Evolutionary conservation across 805 yeast species (phyloP).

Genomic region (Spathaspora hagerdaliae): DNA sequence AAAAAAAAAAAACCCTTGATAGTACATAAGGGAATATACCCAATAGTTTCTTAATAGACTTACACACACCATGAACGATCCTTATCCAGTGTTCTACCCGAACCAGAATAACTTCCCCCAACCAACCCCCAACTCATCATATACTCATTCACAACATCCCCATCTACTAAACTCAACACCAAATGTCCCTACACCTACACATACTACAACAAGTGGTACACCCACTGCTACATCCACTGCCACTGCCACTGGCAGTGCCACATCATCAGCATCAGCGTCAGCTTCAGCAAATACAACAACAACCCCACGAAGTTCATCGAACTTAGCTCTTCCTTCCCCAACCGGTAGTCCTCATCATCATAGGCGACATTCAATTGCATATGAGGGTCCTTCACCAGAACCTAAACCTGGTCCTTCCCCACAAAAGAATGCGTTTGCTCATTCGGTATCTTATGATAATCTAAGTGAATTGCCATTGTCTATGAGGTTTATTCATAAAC

Average conservation of each 20-base stretch:
- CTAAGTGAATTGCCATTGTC: slow-evolving; percentile 16
- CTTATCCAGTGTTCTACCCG: too few relatives aligned
- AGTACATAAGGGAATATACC: too few relatives aligned
- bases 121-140: too few relatives aligned
- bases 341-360: neutral
- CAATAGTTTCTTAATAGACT: too few relatives aligned
- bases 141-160: too few relatives aligned
- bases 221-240: neutral
- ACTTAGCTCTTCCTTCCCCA: neutral
- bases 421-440: neutral
- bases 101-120: too few relatives aligned
- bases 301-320: neutral
- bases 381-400: neutral
- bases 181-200: neutral
- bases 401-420: neutral
- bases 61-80: too few relatives aligned
- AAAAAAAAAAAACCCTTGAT: too few relatives aligned
- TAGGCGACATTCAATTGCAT: slow-evolving; percentile 6
- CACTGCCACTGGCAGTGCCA: neutral
- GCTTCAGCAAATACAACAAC: neutral
- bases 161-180: too few relatives aligned
- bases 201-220: neutral
- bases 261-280: neutral
- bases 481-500: slow-evolving; percentile 36
- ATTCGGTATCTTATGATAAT: neutral